Evolutionary conservation across 1,139 yeast genomes (phyloP).

Genomic region (Geotrichum citri-aurantii): DNA sequence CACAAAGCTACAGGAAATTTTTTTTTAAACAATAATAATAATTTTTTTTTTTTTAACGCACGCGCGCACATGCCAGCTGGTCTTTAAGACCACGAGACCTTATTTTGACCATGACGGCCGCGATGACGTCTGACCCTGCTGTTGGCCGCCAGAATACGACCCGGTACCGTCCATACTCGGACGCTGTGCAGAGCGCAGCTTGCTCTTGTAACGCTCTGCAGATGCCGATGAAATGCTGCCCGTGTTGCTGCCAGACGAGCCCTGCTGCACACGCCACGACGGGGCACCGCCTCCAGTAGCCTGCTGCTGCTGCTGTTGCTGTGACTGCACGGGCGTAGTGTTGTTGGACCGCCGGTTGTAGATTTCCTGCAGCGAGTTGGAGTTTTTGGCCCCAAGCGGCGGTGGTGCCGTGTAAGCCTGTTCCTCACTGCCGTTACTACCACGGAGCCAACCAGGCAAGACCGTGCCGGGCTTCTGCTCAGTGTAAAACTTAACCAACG

Average conservation of each 20-base stretch:
- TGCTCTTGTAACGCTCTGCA: conserved; percentile 25
- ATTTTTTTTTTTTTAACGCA: too few species aligned
- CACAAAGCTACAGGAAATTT: too few species aligned
- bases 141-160: neutral
- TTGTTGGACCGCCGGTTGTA: conserved; percentile 21
- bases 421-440: neutral
- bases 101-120: neutral
- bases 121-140: neutral
- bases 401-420: neutral
- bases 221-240: neutral
- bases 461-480: conserved; percentile 21
- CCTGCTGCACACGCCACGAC: conserved; percentile 4
- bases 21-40: too few species aligned
- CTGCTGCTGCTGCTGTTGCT: conserved; percentile 15
- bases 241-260: neutral
- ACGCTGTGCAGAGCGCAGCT: conserved; percentile 23
- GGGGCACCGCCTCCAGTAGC: neutral
- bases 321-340: conserved; percentile 20
- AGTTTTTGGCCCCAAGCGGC: neutral
- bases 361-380: conserved; percentile 27
- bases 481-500: conserved; percentile 32
- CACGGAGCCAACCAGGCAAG: conserved; percentile 28
- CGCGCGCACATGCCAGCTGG: too few species aligned
- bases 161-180: neutral
- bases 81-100: neutral